Conservation (phyloP, 768 basidiomycete genomes). For the Mycena leptocephala region DNA sequence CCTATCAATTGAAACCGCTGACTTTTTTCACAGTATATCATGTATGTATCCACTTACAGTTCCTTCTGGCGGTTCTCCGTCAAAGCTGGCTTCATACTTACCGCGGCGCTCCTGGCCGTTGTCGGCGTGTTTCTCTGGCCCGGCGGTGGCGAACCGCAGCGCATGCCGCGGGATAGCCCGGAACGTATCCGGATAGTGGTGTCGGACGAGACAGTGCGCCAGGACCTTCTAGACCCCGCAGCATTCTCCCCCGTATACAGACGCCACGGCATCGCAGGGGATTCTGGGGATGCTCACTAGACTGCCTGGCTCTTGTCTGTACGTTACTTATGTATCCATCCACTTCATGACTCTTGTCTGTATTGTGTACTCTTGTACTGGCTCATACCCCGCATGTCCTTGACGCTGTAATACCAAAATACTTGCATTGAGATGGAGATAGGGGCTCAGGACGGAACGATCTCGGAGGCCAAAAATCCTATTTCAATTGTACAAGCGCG, state of each 20-base stretch:
- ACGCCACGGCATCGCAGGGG: constrained; percentile 17
- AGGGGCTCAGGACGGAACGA: too few species aligned
- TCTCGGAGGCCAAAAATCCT: too few species aligned
- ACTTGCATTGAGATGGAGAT: too few species aligned
- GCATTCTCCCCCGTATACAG: constrained; percentile 30
- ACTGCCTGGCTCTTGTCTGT: neutral
- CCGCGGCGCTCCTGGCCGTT: constrained; percentile 24
- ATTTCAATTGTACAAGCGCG: too few species aligned
- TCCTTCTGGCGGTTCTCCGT: constrained; percentile 7
- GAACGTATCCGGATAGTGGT: constrained; percentile 37
- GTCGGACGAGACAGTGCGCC: constrained; percentile 6
- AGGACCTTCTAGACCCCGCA: neutral
- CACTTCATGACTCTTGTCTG: neutral
- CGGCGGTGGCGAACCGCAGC: neutral
- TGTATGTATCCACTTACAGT: constrained; percentile 27
- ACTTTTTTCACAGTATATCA: constrained; percentile 22
- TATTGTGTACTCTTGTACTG: too few species aligned
- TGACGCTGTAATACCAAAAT: neutral
- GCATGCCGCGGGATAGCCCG: neutral
- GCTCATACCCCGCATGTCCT: too few species aligned
- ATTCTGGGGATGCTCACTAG: neutral
- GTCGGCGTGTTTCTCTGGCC: constrained; percentile 33
- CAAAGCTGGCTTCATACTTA: constrained; percentile 32
- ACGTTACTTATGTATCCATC: neutral
- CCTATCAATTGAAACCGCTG: neutral